Evolutionary conservation across 1,284 basidiomycete genomes (phyloP).

Genomic region (Heterobasidion irregulare): DNA sequence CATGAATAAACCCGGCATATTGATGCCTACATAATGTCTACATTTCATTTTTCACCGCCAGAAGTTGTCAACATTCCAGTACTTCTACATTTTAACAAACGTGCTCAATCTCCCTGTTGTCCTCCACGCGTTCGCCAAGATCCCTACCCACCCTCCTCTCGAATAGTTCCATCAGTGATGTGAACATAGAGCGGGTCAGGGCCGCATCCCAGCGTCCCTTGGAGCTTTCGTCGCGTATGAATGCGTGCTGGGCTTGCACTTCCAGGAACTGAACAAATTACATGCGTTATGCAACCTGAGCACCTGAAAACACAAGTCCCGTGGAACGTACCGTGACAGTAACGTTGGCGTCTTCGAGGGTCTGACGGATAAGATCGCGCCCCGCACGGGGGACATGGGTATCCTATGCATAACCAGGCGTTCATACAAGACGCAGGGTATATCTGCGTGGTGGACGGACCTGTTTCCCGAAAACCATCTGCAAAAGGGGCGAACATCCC

Average conservation of each 20-base stretch:
- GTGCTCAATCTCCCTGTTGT: slow-evolving; percentile 51
- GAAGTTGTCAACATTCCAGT: no score
- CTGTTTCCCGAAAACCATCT: slow-evolving; percentile 95
- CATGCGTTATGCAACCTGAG: background rate
- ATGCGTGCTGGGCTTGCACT: slow-evolving; percentile 91
- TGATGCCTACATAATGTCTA: no score
- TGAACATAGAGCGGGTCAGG: slow-evolving; percentile 72
- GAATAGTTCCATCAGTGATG: slow-evolving; percentile 90
- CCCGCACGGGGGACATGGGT: slow-evolving; percentile 85
- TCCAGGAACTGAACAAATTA: slow-evolving; percentile 64
- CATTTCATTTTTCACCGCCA: no score
- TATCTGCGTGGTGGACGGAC: slow-evolving; percentile 26
- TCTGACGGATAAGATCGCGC: slow-evolving; percentile 74
- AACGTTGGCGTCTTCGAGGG: slow-evolving; percentile 73
- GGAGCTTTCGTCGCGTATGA: slow-evolving; percentile 83
- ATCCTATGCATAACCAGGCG: slow-evolving; percentile 35
- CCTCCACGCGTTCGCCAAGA: slow-evolving; percentile 55
- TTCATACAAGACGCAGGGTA: background rate
- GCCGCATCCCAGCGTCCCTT: slow-evolving; percentile 94
- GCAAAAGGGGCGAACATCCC: background rate
- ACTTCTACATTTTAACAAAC: slow-evolving; percentile 46
- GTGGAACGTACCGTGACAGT: slow-evolving; percentile 48
- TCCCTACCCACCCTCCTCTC: slow-evolving; percentile 80
- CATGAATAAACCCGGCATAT: no score
- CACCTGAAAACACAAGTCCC: background rate